A percentile compares a stretch with the other conserved stretches of the same genome.
Evolutionary conservation across 495 filamentous ascomycete genomes (phyloP).

Genomic region (Neurospora tetrasperma): DNA sequence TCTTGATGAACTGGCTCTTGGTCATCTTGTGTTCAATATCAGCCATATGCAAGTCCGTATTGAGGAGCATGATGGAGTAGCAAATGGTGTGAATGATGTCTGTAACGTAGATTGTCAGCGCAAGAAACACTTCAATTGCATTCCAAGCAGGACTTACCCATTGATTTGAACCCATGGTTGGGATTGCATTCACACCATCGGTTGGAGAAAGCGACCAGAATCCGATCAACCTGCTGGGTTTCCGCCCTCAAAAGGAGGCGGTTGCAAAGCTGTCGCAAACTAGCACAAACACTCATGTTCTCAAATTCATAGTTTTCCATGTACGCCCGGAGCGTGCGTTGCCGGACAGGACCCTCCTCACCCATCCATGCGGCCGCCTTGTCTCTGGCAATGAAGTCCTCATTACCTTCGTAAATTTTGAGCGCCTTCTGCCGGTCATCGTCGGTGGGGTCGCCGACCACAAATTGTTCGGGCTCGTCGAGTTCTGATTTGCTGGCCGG

Average conservation of each 20-base stretch:
- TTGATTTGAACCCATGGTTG: constrained; percentile 85
- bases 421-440: constrained; percentile 67
- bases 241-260: constrained; percentile 82
- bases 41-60: constrained; percentile 90
- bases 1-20: constrained; percentile 84
- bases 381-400: constrained; percentile 64
- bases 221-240: constrained; percentile 92
- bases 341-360: constrained; percentile 55
- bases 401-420: constrained; percentile 78
- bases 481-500: constrained; percentile 27
- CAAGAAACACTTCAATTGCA: neutral
- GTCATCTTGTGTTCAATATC: constrained; percentile 98
- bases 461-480: constrained; percentile 36
- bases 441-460: constrained; percentile 41
- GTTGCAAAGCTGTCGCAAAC: constrained; percentile 70
- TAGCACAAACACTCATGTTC: constrained; percentile 67
- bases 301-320: constrained; percentile 87
- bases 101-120: constrained; percentile 18
- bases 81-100: constrained; percentile 97
- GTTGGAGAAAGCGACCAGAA: constrained; percentile 75
- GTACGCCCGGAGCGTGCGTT: constrained; percentile 66
- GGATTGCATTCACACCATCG: constrained; percentile 94
- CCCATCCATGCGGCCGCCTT: constrained; percentile 86
- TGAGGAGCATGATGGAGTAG: constrained; percentile 89
- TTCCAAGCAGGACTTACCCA: constrained; percentile 43